Base-by-base conservation (phyloP, 148 eudicot genomes). In the Vaccinium macrocarpon region DNA sequence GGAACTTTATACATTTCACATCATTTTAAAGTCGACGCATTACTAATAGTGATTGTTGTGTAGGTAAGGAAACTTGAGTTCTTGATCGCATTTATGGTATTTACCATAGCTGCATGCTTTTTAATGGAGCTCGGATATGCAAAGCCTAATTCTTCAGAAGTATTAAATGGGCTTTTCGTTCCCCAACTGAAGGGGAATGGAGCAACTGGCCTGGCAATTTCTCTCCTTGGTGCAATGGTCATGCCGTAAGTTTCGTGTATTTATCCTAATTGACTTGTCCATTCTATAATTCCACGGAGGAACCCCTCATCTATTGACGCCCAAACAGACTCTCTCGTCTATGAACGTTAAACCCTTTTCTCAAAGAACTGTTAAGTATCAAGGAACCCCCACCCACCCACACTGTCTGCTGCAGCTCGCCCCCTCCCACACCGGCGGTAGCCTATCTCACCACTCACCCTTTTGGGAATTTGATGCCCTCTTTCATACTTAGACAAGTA, bases 141-240 rank as follows among this genome's bases (percentile, higher is more conserved):
- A 50, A 95, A 97, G 75, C 98, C 99, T 8, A 51, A 88, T 21
- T 83, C 95, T 81, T 90, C 94, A 77, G 97, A 97, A 90, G 94
- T 97, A 49, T 9, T 97, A 64, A 35, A 83, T 79, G 99, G 99
- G 75, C 92, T 97, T 83, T 97, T 97, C 90, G 93, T 97, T 87
- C 99, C 99, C 27, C 97, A 93, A 86, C 94, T 97, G 87, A 92
- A 92, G 85, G 98, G 96, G 77, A 82, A 88, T 84, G 99, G 99
- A 74, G 97, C 98, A 52, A 92, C 97, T 79, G 92, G 92, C 57
- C 92, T 92, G 29, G 99, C 99, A 81, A 97, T 97, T 90, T 97
- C 99, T 82, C 93, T 97, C 32, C 97, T 97, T 80, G 99, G 99
- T 78, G 99, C 99, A 73, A 97, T 97, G 99, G 99, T 96, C 90